Percentiles rank a stretch among this genome's conserved stretches.
These are phyloP conservation scores for Kwoniella dejecticola DNA, from an alignment of 768 basidiomycete genomes.

Conservation along the genomic window DNA sequence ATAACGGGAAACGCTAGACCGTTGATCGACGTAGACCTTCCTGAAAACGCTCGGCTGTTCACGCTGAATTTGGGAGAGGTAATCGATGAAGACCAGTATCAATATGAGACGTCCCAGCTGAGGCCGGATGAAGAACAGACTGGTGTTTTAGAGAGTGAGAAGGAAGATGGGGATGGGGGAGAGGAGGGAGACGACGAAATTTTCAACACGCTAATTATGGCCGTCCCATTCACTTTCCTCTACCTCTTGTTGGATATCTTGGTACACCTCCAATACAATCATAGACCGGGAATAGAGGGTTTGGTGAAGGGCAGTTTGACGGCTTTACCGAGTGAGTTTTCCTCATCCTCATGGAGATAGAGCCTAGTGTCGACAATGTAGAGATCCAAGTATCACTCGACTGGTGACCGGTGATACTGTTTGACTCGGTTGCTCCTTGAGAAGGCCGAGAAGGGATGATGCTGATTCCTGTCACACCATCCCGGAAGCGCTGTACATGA, in stretches of 20 bases:
- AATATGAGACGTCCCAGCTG: too few relatives aligned
- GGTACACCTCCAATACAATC: constrained; percentile 49
- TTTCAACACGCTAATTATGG: constrained; percentile 45
- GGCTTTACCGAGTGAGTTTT: constrained; percentile 51
- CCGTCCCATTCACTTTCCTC: constrained; percentile 50
- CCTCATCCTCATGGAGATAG: too few relatives aligned
- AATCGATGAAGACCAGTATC: constrained; percentile 2
- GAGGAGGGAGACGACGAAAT: constrained; percentile 40
- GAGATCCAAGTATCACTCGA: too few relatives aligned
- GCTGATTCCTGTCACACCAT: too few relatives aligned
- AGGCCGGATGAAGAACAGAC: too few relatives aligned
- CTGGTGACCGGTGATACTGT: too few relatives aligned
- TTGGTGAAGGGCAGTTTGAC: constrained; percentile 35
- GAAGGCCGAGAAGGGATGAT: too few relatives aligned
- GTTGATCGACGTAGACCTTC: not conserved
- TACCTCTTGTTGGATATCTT: constrained; percentile 52
- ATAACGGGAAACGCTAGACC: not conserved
- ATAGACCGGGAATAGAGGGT: constrained; percentile 32
- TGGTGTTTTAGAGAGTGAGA: not conserved
- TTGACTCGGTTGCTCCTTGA: too few relatives aligned
- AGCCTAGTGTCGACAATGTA: too few relatives aligned
- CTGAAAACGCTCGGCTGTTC: not conserved
- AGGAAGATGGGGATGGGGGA: not conserved
- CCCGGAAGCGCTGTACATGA: constrained; percentile 37
- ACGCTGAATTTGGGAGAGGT: constrained; percentile 10